Evolutionary conservation across 225 moss, liverwort and hornwort species (phyloP), one percentile per base, ranked within the genome.

Genomic region (Thuidium tamariscinum): DNA sequence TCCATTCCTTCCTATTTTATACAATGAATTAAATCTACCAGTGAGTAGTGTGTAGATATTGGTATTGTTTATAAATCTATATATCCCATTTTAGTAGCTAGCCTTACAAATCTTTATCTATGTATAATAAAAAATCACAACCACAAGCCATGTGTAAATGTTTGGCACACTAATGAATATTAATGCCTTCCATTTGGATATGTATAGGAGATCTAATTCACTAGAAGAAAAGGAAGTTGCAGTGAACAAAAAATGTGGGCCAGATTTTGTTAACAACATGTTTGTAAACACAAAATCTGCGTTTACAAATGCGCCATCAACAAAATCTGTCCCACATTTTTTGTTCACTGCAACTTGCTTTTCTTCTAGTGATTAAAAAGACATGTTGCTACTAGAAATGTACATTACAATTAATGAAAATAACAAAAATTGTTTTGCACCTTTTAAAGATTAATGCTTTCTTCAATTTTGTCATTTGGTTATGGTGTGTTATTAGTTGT

Each of bases 1-100:
- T 89, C 94, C 94, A 95, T 79, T 97, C 91, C 54, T 90, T 89
- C 78, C 95, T 95, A 83, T 80, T 72, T 78, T 62, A 83, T 21
- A 83, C 62, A 87, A 82, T 46, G 11, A 79, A 68, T 54, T n/a
- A 16, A 59, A 49, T 25, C 26, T 74, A 52, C 17, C 16, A 46
- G 5, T 60, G 19, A 57, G 49, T 37, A 5, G 17, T 72, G 39
- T 68, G 3, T 61, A 14, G 30, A 80, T 86, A 36, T 54, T 1
- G 79, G 23, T 12, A 17, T 0, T 39, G 0, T 34, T 2, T 36
- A 29, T 59, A 12, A 16, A 0, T 77, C 37, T 26, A 77, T 25
- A 15, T 27, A 39, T 16, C 8, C n/a, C 1, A 44, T 78, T 42
- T 30, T 37, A 73, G 3, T 36, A 85, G 11, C 27, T 29, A 70